phyloP scores from a whole-genome alignment of 176 grass and related monocot species.

The Eleusine coracana region DNA sequence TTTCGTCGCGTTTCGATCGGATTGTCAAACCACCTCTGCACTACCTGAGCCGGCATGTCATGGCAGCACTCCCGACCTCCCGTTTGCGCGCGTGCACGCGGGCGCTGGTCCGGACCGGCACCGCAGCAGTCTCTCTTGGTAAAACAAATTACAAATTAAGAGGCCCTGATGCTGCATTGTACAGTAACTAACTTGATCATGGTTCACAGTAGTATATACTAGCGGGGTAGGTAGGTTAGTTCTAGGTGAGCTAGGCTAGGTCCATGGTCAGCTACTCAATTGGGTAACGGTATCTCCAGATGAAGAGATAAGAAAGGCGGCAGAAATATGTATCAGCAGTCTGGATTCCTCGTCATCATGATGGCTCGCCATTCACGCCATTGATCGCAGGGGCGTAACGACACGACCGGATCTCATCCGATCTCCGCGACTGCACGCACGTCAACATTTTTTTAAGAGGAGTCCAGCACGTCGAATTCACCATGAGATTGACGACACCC shows the following conservation, averaged over 20 bases:
- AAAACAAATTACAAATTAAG: too few species aligned
- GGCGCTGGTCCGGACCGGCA: too few species aligned
- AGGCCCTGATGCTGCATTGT: too few species aligned
- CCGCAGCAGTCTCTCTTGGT: too few species aligned
- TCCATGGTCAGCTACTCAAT: not conserved
- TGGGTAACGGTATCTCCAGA: conserved; percentile 14
- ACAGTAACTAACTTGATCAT: too few species aligned
- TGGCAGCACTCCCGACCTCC: too few species aligned
- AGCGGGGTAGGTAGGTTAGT: too few species aligned
- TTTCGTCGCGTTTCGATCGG: not conserved
- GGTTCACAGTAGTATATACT: too few species aligned
- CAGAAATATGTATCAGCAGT: not conserved
- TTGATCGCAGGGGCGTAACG: not conserved
- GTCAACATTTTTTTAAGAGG: not conserved
- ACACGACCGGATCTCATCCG: conserved; percentile 2
- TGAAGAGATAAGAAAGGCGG: not conserved
- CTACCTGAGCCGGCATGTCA: too few species aligned
- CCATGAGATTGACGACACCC: conserved; percentile 18
- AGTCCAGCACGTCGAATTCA: conserved; percentile 10
- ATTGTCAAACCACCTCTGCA: not conserved
- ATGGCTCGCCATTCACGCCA: conserved; percentile 27
- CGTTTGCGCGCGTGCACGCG: too few species aligned
- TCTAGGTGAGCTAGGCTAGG: not conserved
- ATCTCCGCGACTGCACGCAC: conserved; percentile 14
- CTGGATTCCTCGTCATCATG: conserved; percentile 29